Evolutionary conservation across 345 rosid species (phyloP).

Genomic region (Durio zibethinus): DNA sequence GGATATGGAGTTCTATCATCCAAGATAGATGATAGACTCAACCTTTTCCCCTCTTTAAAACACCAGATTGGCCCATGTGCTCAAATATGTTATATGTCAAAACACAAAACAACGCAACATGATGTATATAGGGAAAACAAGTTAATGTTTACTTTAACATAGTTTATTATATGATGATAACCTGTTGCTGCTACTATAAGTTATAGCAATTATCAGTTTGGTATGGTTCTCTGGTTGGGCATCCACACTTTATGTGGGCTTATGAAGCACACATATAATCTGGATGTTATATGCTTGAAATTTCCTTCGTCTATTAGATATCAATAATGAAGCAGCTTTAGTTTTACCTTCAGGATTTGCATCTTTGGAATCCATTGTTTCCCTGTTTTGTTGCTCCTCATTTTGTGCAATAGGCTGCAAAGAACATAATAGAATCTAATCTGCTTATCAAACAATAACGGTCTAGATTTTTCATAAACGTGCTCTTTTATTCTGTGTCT

Average conservation of each 20-base stretch:
- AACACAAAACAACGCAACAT: background rate
- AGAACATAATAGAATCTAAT: background rate
- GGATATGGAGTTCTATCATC: background rate
- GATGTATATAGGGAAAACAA: background rate
- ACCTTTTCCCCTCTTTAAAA: background rate
- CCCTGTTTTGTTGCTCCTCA: constrained; percentile 37
- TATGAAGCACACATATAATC: background rate
- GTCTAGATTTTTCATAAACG: background rate
- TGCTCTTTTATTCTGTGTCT: background rate
- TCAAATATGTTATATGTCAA: background rate
- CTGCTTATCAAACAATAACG: background rate
- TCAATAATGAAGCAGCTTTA: background rate
- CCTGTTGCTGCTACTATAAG: background rate
- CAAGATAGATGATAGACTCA: background rate
- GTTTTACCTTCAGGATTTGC: constrained; percentile 52
- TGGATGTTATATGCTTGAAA: background rate
- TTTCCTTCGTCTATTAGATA: background rate
- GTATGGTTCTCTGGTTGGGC: background rate
- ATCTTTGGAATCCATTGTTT: constrained; percentile 30
- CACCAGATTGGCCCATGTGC: background rate
- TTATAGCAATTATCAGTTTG: background rate
- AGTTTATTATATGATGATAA: background rate
- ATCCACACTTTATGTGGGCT: background rate
- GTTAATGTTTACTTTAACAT: background rate
- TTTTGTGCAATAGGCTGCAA: constrained; percentile 44